Base-by-base conservation (phyloP, 176 grass and related monocot genomes). In the Oryza longistaminata region DNA sequence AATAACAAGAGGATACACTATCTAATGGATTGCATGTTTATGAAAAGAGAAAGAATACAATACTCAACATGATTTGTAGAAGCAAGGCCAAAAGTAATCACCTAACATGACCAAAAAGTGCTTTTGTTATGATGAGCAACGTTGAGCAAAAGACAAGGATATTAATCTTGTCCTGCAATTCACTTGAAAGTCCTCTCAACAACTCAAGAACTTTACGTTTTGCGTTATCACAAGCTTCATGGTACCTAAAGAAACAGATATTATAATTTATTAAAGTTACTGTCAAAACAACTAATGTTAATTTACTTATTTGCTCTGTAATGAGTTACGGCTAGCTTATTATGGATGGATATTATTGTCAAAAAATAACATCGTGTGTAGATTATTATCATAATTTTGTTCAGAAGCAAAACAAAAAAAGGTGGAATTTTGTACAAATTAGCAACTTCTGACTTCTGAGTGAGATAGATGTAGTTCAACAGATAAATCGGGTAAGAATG, bases 71-170 rank as follows among this genome's bases (percentile, higher is more conserved):
- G 35, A 37, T 22, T 62, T 50, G 67, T 66, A 72, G 19, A 62
- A 61, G 39, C 35, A 74, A 84, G 64, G 61, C 62, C 65, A 84
- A 88, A 66, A 81, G 21, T 72, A 84, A 81, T 90, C 82, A 98
- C 95, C 95, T 92, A 67, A 93, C 91, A 83, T 98, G 95, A 88
- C 93, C 81, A 88, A 95, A 95, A 67, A 98, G 87, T 66, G 95
- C 95, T 82, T 95, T 98, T 77, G 93, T 83, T 85, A 95, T 90
- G 82, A 98, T 52, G 66, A 93, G 93, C 42, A 95, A 70, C 9
- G 85, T 93, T 7, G 93, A 95, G 73, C 93, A 91, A 49, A 92
- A 98, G 66, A 98, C 95, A 83, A 98, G 91, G 66, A 98, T 90
- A 60, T 98, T 98, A 69, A 81, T 87, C 79, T 93, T 93, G 53